phyloP scores from a whole-genome alignment of 768 basidiomycete genomes.

The Tulasnella sp. region DNA sequence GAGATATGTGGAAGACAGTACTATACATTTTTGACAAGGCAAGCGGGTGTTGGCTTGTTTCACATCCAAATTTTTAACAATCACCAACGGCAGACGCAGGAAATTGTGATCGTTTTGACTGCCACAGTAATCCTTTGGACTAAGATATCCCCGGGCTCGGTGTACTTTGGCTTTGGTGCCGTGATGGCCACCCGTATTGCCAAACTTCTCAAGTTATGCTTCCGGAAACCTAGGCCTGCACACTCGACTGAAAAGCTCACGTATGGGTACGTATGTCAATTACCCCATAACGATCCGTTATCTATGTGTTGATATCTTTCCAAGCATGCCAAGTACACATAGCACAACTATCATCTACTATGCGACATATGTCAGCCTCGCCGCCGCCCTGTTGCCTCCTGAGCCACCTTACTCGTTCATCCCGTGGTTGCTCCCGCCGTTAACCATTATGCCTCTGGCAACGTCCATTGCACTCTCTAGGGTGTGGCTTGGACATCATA shows the following conservation, averaged over 20 bases:
- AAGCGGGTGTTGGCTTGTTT: not conserved
- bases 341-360: constrained; percentile 13
- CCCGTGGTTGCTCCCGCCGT: not conserved
- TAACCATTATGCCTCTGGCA: constrained; percentile 1
- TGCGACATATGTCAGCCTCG: constrained; percentile 7
- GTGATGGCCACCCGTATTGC: not conserved
- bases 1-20: not conserved
- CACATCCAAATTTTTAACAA: not conserved
- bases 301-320: not conserved
- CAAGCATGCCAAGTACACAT: constrained; percentile 12
- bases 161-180: constrained; percentile 8
- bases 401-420: not conserved
- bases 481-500: constrained; percentile 13
- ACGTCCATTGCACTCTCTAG: constrained; percentile 5
- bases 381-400: not conserved
- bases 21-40: not conserved
- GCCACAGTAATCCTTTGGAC: constrained; percentile 6
- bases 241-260: constrained; percentile 1
- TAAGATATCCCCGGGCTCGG: not conserved
- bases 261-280: not conserved
- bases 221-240: constrained; percentile 4
- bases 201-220: constrained; percentile 7
- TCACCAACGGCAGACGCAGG: not conserved
- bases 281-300: not conserved
- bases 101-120: constrained; percentile 1